These are phyloP conservation scores for Fraxinus anomala DNA, from an alignment of 257 asterid genomes.

Conservation along the genomic window DNA sequence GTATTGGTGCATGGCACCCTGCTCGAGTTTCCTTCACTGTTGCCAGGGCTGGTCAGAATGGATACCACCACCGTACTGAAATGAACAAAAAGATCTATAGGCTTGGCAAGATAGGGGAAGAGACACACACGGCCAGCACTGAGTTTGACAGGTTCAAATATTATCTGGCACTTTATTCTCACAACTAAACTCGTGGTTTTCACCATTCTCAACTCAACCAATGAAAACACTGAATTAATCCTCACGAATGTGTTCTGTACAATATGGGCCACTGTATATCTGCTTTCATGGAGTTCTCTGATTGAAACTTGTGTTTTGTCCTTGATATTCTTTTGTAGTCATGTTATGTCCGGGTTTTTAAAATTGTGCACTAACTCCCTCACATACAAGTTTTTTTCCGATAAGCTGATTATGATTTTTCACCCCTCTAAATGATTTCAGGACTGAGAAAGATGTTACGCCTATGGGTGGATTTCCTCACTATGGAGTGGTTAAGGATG, in stretches of 20 bases:
- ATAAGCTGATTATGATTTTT: background rate
- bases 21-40: slow-evolving; percentile 64
- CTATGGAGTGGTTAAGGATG: slow-evolving; percentile 59
- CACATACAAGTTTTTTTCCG: background rate
- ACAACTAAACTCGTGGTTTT: background rate
- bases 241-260: background rate
- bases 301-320: background rate
- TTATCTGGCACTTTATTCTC: background rate
- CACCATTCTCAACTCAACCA: background rate
- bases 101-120: slow-evolving; percentile 59
- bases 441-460: slow-evolving; percentile 57
- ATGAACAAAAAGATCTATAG: slow-evolving; percentile 65
- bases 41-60: slow-evolving; percentile 69
- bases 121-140: slow-evolving; percentile 48
- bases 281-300: background rate
- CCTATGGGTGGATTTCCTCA: slow-evolving; percentile 64
- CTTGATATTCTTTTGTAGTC: background rate
- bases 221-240: background rate
- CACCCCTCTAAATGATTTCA: slow-evolving; percentile 18
- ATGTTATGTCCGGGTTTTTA: too few species aligned
- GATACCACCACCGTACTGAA: slow-evolving; percentile 66
- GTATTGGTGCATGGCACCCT: slow-evolving; percentile 73
- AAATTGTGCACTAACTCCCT: background rate
- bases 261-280: too few species aligned
- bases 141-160: slow-evolving; percentile 51